These are phyloP conservation scores for Carex scoparia DNA, from an alignment of 176 grass and related monocot species.

Conservation along the genomic window DNA sequence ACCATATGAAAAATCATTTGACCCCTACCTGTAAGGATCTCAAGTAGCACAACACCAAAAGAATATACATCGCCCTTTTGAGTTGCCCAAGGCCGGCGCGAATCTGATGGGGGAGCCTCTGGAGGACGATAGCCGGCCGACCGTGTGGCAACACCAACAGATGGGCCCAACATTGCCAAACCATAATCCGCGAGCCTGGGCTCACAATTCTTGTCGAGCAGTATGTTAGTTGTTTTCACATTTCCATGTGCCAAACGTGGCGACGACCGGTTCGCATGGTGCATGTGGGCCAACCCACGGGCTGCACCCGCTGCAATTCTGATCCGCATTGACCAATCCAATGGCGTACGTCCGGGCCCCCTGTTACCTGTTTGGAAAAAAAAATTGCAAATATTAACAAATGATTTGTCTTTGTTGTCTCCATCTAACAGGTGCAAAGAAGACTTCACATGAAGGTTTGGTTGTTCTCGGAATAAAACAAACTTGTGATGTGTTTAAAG, in stretches of 20 bases:
- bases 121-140: conserved; percentile 68
- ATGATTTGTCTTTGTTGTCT: neutral
- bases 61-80: conserved; percentile 93
- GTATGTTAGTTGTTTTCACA: conserved; percentile 85
- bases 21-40: conserved; percentile 69
- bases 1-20: neutral
- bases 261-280: conserved; percentile 57
- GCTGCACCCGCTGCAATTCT: conserved; percentile 60
- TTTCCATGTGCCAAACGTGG: conserved; percentile 78
- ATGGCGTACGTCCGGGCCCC: conserved; percentile 63
- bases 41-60: conserved; percentile 81
- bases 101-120: conserved; percentile 46
- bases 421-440: neutral
- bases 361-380: conserved; percentile 53
- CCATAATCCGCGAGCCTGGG: conserved; percentile 75
- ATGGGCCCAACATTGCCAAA: conserved; percentile 54
- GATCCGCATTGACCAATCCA: conserved; percentile 72
- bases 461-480: conserved; percentile 11
- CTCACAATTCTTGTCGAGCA: conserved; percentile 51
- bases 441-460: conserved; percentile 8
- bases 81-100: conserved; percentile 64
- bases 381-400: neutral
- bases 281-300: conserved; percentile 73
- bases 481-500: neutral
- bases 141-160: conserved; percentile 7